Conservation (phyloP, 2,329 filamentous ascomycete genomes). For the Colletotrichum camelliae region DNA sequence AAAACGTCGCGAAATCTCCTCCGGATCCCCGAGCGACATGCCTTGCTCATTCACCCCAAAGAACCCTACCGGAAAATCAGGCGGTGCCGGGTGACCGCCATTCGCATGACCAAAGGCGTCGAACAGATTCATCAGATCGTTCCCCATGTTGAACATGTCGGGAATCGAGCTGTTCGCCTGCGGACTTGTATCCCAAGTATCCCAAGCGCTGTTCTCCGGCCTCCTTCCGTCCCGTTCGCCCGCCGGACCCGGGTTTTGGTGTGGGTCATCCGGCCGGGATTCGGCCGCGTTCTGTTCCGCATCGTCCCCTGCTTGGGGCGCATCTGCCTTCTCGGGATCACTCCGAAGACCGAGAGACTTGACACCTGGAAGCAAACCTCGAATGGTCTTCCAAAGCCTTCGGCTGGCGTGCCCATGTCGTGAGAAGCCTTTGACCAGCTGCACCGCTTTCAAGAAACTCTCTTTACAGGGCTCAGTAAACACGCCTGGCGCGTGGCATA, state of each 20-base stretch:
- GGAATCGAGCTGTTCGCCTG: constrained; percentile 25
- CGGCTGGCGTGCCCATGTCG: constrained; percentile 35
- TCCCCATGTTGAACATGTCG: constrained; percentile 38
- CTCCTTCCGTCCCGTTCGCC: not conserved
- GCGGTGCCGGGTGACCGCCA: constrained; percentile 10
- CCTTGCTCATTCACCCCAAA: constrained; percentile 7
- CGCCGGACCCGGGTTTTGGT: not conserved
- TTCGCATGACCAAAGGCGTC: constrained; percentile 32
- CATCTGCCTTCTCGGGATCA: constrained; percentile 12
- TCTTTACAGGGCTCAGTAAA: constrained; percentile 42
- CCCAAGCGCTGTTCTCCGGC: not conserved
- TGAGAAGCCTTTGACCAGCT: constrained; percentile 37
- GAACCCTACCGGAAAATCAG: constrained; percentile 7
- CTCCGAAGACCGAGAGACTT: constrained; percentile 28
- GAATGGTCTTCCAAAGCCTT: constrained; percentile 40
- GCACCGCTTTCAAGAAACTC: constrained; percentile 35
- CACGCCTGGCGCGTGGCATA: constrained; percentile 46
- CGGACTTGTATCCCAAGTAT: not conserved
- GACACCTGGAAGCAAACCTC: constrained; percentile 35
- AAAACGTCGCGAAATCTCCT: constrained; percentile 36
- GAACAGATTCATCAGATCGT: constrained; percentile 40
- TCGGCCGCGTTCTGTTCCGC: constrained; percentile 19
- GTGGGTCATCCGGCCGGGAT: not conserved
- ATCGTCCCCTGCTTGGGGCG: not conserved
- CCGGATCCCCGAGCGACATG: constrained; percentile 22